Evolutionary conservation across 495 filamentous ascomycete genomes (phyloP).

Genomic region (Xeromyces bisporus): DNA sequence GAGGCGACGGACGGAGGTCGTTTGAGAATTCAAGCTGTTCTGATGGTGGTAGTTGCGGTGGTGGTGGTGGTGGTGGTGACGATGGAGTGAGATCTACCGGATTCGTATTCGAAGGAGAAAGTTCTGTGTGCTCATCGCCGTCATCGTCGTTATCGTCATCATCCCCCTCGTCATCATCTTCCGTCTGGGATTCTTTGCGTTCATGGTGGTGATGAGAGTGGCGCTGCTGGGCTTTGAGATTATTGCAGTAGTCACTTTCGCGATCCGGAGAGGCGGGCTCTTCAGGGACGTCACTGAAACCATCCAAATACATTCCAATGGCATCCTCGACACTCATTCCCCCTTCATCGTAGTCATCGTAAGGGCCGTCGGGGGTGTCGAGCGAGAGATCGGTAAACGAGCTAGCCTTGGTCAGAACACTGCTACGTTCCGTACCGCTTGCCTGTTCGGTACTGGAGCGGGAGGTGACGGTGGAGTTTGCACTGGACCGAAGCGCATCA

Average conservation of each 20-base stretch:
- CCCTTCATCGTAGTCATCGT: conserved; percentile 36
- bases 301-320: conserved; percentile 82
- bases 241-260: conserved; percentile 10
- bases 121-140: conserved; percentile 8
- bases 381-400: conserved; percentile 50
- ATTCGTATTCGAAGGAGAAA: conserved; percentile 7
- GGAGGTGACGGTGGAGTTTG: conserved; percentile 52
- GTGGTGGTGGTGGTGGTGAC: conserved; percentile 14
- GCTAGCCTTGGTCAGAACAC: conserved; percentile 63
- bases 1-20: conserved; percentile 6
- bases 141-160: conserved; percentile 1
- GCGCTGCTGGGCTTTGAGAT: conserved; percentile 18
- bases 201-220: conserved; percentile 6
- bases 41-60: conserved; percentile 6
- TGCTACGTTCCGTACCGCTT: conserved; percentile 62
- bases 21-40: conserved; percentile 5
- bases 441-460: conserved; percentile 52
- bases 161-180: neutral
- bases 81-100: conserved; percentile 12
- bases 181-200: neutral
- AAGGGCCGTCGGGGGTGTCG: conserved; percentile 36
- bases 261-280: conserved; percentile 22
- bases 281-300: conserved; percentile 47
- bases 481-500: conserved; percentile 50
- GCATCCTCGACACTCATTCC: conserved; percentile 81